phyloP scores from a whole-genome alignment of 192 early-diverging fungal species.

The Chytriomyces confervae region DNA sequence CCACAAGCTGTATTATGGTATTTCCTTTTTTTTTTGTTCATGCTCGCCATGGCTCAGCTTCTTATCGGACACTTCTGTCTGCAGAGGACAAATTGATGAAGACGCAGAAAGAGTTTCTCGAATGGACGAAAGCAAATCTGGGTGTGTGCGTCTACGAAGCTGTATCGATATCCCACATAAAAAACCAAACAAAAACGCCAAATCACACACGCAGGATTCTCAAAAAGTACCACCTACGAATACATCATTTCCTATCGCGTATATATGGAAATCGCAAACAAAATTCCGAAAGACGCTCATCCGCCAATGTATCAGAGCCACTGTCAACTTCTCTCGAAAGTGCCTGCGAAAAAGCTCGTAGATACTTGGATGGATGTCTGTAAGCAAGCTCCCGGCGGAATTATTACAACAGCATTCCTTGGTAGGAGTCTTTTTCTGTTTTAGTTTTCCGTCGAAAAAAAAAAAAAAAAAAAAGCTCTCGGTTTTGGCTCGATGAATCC shows the following conservation, averaged over 20 bases:
- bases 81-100: conserved; percentile 57
- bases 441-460: conserved; percentile 27
- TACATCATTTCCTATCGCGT: conserved; percentile 61
- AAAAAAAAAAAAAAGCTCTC: conserved; percentile 33
- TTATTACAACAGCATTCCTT: conserved; percentile 58
- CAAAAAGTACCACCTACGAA: conserved; percentile 64
- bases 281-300: conserved; percentile 43
- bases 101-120: conserved; percentile 61
- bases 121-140: conserved; percentile 61
- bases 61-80: background rate
- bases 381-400: conserved; percentile 47
- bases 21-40: background rate
- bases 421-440: background rate
- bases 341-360: conserved; percentile 56
- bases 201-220: conserved; percentile 44
- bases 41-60: background rate
- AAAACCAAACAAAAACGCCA: background rate
- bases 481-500: conserved; percentile 7
- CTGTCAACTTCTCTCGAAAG: conserved; percentile 62
- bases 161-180: background rate
- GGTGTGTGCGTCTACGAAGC: conserved; percentile 2
- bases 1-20: conserved; percentile 59
- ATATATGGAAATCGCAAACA: conserved; percentile 58
- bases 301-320: conserved; percentile 63
- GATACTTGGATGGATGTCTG: conserved; percentile 59